phyloP scores from a whole-genome alignment of 495 filamentous ascomycete species.

The Polyplosphaeria fusca region DNA sequence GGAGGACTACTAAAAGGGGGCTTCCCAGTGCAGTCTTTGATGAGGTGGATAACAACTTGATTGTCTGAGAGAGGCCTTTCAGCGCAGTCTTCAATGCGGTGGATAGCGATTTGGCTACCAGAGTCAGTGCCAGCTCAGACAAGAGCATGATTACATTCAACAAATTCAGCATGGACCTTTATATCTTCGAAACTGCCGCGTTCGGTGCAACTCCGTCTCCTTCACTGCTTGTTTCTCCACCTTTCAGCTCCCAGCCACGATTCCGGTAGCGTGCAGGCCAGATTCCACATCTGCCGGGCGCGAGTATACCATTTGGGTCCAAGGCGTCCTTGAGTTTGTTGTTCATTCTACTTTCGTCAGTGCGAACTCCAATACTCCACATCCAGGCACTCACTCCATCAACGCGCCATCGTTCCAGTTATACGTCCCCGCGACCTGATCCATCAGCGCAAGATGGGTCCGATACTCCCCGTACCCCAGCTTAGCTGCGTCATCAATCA shows the following conservation, averaged over 20 bases:
- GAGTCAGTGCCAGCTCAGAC: too few relatives aligned
- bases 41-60: too few relatives aligned
- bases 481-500: slow-evolving; percentile 26
- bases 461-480: slow-evolving; percentile 28
- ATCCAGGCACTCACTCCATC: slow-evolving; percentile 15
- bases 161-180: too few relatives aligned
- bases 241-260: neutral
- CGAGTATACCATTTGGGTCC: slow-evolving; percentile 22
- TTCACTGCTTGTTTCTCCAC: neutral
- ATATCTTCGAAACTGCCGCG: too few relatives aligned
- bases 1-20: too few relatives aligned
- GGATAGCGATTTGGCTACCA: too few relatives aligned
- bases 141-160: too few relatives aligned
- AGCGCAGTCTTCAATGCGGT: too few relatives aligned
- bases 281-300: slow-evolving; percentile 18
- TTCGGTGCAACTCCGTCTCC: neutral
- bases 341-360: slow-evolving; percentile 10
- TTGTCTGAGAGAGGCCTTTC: too few relatives aligned
- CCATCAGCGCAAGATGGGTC: slow-evolving; percentile 28
- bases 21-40: too few relatives aligned
- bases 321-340: slow-evolving; percentile 18
- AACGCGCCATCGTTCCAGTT: slow-evolving; percentile 16
- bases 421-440: slow-evolving; percentile 25
- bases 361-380: neutral
- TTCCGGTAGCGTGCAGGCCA: slow-evolving; percentile 12